Conservation (phyloP, 345 rosid species). For the Citrus unshiu region DNA sequence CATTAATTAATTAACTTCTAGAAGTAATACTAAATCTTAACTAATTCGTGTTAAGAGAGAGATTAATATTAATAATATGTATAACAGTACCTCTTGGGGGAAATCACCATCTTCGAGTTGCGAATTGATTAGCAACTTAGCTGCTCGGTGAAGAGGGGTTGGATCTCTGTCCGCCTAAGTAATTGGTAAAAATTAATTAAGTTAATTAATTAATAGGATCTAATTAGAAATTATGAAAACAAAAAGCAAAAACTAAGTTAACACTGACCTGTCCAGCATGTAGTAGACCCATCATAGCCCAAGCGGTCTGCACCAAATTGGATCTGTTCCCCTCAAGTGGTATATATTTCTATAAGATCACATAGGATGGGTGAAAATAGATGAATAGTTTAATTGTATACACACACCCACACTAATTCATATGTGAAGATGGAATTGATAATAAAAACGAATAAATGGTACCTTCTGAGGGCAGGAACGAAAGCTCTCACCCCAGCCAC, state of each 20-base stretch:
- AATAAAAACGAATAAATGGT: background rate
- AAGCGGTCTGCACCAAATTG: conserved; percentile 39
- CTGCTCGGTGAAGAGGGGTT: conserved; percentile 56
- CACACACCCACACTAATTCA: no score
- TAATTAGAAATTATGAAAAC: conserved; percentile 3
- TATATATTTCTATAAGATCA: conserved; percentile 23
- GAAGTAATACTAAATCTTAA: no score
- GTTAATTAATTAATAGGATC: no score
- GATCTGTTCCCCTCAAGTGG: conserved; percentile 42
- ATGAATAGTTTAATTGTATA: no score
- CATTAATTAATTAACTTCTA: background rate
- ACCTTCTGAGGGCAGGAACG: conserved; percentile 50
- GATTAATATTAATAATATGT: no score
- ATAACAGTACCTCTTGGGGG: conserved; percentile 45
- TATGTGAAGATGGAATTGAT: no score
- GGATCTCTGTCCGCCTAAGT: conserved; percentile 54
- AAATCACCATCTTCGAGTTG: conserved; percentile 63
- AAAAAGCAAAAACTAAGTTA: background rate
- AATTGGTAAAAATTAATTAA: no score
- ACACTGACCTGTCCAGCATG: conserved; percentile 39
- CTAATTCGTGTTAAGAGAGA: no score
- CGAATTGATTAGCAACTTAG: conserved; percentile 60
- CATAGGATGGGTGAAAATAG: no score
- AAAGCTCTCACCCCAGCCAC: conserved; percentile 69
- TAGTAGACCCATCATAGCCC: conserved; percentile 44